Evolutionary conservation across 2,329 filamentous ascomycete genomes (phyloP).

Genomic region (Magnaporthiopsis poae): DNA sequence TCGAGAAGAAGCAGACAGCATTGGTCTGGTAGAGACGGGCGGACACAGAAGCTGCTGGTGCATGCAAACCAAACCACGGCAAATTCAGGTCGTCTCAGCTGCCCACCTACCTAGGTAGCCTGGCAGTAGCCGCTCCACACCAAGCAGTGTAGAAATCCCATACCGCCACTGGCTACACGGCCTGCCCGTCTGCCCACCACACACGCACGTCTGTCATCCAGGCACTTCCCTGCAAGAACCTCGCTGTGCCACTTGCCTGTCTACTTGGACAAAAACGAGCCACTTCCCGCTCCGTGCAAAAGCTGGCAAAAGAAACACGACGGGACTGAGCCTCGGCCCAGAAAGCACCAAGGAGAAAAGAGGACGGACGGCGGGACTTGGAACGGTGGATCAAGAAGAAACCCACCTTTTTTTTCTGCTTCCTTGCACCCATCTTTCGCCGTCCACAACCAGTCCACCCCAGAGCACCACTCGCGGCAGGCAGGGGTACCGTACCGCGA

Average conservation of each 20-base stretch:
- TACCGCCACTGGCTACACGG: neutral
- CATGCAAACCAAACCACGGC: neutral
- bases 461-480: neutral
- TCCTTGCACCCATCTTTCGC: neutral
- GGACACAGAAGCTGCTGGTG: neutral
- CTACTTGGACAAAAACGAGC: neutral
- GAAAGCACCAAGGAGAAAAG: neutral
- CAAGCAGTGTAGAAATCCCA: neutral
- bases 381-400: neutral
- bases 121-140: neutral
- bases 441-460: neutral
- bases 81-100: neutral
- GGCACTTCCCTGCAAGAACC: neutral
- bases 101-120: neutral
- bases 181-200: neutral
- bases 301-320: neutral
- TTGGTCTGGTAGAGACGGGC: neutral
- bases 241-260: neutral
- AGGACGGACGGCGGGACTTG: neutral
- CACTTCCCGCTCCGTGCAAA: neutral
- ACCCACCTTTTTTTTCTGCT: neutral
- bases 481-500: neutral
- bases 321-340: neutral
- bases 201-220: neutral
- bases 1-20: neutral